Evolutionary conservation across 2,329 filamentous ascomycete species (phyloP).

Genomic region (Zymoseptoria tritici): DNA sequence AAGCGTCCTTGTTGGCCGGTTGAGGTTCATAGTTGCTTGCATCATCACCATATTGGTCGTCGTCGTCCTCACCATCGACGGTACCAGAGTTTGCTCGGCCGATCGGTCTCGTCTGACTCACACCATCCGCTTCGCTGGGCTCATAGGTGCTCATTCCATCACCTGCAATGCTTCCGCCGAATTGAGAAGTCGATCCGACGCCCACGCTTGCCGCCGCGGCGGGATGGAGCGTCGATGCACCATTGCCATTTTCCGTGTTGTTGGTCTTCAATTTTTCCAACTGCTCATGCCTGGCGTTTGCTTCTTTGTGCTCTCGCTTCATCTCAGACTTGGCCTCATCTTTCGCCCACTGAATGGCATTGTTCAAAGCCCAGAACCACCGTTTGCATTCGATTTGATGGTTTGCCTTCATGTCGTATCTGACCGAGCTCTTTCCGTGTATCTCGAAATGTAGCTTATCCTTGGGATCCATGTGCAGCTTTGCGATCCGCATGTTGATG

Average conservation of each 20-base stretch:
- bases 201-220: slow-evolving; percentile 41
- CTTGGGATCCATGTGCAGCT: slow-evolving; percentile 88
- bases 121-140: slow-evolving; percentile 49
- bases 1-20: slow-evolving; percentile 78
- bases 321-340: slow-evolving; percentile 92
- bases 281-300: slow-evolving; percentile 75
- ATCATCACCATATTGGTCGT: slow-evolving; percentile 74
- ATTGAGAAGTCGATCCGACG: slow-evolving; percentile 28
- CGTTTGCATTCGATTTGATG: slow-evolving; percentile 96
- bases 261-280: slow-evolving; percentile 40
- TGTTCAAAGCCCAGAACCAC: slow-evolving; percentile 99
- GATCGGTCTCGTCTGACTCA: slow-evolving; percentile 38
- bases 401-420: slow-evolving; percentile 95
- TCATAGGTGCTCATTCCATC: slow-evolving; percentile 56
- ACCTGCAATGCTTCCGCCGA: slow-evolving; percentile 40
- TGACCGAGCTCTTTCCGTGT: slow-evolving; percentile 94
- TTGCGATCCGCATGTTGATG: slow-evolving; percentile 97
- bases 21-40: slow-evolving; percentile 67
- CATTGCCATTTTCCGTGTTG: slow-evolving; percentile 19
- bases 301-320: slow-evolving; percentile 63
- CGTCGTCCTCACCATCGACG: slow-evolving; percentile 56
- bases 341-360: slow-evolving; percentile 97
- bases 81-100: slow-evolving; percentile 38
- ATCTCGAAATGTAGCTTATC: slow-evolving; percentile 98
- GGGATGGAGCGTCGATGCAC: slow-evolving; percentile 23